Evolutionary conservation across 2,329 filamentous ascomycete genomes (phyloP), one percentile per base, ranked within the genome.

Genomic region (Nannizziopsis arthrosporioides): DNA sequence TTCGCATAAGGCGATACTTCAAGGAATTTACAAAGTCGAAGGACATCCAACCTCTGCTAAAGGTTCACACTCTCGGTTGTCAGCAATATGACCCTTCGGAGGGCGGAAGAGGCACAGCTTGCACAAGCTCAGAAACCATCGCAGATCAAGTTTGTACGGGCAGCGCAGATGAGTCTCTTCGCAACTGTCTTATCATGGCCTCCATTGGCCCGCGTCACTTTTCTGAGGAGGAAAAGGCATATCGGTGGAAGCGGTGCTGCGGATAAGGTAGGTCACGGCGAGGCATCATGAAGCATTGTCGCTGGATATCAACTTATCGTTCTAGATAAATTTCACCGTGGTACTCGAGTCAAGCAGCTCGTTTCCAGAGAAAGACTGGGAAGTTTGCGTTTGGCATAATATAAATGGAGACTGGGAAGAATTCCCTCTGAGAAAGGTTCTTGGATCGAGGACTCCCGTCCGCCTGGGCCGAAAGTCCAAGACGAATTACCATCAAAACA

Each of bases 321-420:
- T 55, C 31, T 19, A 74, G 58, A 69, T 83, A 35, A 61, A 63
- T 1, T 82, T 95, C 55, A 81, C 76, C 0, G 81, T 84, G 5
- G 65, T 89, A 10, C 71, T 94, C 30, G 81, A 89, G 56, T 77
- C 82, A 37, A 76, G 77, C 36, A 64, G 63, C 17, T 70, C 69
- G 32, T 74, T 74, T 41, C 70, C 72, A 6, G 67, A 75, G 12
- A 69, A 78, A 52, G 58, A 72, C 15, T 92, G 85, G 82, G 76
- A 92, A 56, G 76, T 87, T 30, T 77, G 77, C 12, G 65, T 93
- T 6, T 94, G 87, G 85, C 78, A 85, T 53, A 80, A 83, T 56
- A 75, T 76, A 44, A 61, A 68, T 19, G 72, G 55, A 71, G 66
- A 65, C 68, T 89, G 72, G 76, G 68, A 60, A 5, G 75, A 82